Conservation (phyloP, 148 eudicot genomes). For the Camellia lanceoleosa region DNA sequence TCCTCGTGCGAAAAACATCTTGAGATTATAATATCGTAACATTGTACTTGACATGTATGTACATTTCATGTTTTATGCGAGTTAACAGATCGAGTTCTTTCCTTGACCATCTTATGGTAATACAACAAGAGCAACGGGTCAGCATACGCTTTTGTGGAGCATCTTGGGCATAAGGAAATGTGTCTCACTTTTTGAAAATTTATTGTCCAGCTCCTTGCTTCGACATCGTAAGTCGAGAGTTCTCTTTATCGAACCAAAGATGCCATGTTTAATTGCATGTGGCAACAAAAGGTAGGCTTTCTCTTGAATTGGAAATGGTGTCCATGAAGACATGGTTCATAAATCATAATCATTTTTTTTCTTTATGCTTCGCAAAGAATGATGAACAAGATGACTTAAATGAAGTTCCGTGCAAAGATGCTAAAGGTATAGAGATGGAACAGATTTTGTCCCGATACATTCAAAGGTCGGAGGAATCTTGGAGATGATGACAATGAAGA, state of each 20-base stretch:
- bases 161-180: constrained; percentile 41
- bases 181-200: constrained; percentile 34
- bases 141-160: constrained; percentile 50
- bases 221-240: constrained; percentile 15
- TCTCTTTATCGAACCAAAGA: constrained; percentile 40
- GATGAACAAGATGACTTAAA: constrained; percentile 52
- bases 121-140: constrained; percentile 88
- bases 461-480: constrained; percentile 79
- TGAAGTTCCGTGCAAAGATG: constrained; percentile 59
- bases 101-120: constrained; percentile 71
- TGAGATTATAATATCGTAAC: background rate
- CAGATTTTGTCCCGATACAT: constrained; percentile 63
- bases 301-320: background rate
- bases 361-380: constrained; percentile 34
- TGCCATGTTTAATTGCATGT: constrained; percentile 56
- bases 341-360: background rate
- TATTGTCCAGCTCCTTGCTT: constrained; percentile 26
- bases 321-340: background rate
- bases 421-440: constrained; percentile 82
- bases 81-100: constrained; percentile 65
- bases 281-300: constrained; percentile 83
- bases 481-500: constrained; percentile 51
- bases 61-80: constrained; percentile 37
- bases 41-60: background rate
- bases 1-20: background rate